Evolutionary conservation across 2,329 filamentous ascomycete species (phyloP), one percentile per base, ranked within the genome.

Genomic region (Aspergillus spinulosporus): DNA sequence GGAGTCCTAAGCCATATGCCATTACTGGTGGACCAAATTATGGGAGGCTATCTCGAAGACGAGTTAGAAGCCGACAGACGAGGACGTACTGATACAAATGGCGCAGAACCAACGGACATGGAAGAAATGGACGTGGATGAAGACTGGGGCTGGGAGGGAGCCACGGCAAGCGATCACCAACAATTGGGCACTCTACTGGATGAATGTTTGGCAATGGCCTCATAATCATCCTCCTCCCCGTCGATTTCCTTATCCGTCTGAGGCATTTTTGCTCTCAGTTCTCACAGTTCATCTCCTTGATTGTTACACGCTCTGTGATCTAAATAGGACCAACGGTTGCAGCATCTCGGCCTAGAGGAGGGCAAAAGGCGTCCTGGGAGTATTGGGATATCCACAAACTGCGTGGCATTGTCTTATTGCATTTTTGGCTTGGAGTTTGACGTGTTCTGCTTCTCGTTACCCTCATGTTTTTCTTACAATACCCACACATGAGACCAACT

Each of bases 1-100:
- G 84, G 83, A 28, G 87, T 89, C 57, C 80, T 96, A 60, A 85
- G 86, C 7, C 86, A 90, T 58, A 92, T 94, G 75, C 90, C 90
- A 0, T 80, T 90, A 26, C 78, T 96, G 37, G 82, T 85, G 31
- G 86, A 88, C 42, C 82, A 85, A 52, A 84, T 96, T 45, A 78
- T 87, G 65, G 84, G 86, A 59, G 82, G 83, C 4, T 92, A 89
- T 66, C 81, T 88, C 32, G 90, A 94, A 67, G 88, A 88, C 53
- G 89, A 92, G 69, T 78, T 91, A 11, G 88, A 91, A 57, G 70
- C 68, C 4, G 72, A 75, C 57, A 71, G 68, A 14, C 69, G 72
- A 57, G 72, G 70, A 54, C 69, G 68, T 5, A 32, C 65, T 31
- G 67, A 68, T 11, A 59, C 61, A 3, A 55, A 72, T 29, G 52